Evolutionary conservation across 495 filamentous ascomycete species (phyloP).

Genomic region (Xylaria acuta): DNA sequence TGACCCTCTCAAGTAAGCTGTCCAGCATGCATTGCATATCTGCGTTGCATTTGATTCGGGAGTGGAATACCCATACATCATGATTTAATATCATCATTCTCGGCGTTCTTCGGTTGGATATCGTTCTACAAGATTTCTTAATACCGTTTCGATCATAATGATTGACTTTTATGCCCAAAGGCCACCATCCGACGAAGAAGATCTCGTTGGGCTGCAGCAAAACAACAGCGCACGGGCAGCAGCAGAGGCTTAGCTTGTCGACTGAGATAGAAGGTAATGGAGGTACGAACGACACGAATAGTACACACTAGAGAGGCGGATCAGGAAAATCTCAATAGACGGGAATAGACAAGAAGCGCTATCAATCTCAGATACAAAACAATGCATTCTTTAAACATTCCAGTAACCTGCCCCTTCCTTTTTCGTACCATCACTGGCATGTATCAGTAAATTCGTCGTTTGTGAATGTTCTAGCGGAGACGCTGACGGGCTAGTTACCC

Average conservation of each 20-base stretch:
- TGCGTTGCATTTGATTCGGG: conserved; percentile 26
- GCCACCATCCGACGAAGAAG: conserved; percentile 22
- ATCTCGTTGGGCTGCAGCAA: conserved; percentile 1
- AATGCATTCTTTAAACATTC: conserved; percentile 11
- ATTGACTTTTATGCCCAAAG: conserved; percentile 27
- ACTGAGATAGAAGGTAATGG: conserved; percentile 10
- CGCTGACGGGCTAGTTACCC: not conserved
- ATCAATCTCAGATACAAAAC: not conserved
- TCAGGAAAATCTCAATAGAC: conserved; percentile 21
- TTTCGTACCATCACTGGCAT: not conserved
- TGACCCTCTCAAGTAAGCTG: conserved; percentile 61
- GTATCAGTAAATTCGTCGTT: too few species aligned
- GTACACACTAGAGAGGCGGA: conserved; percentile 2
- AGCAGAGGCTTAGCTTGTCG: conserved; percentile 11
- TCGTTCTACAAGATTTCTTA: conserved; percentile 24
- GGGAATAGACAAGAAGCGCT: conserved; percentile 11
- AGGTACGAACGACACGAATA: conserved; percentile 12
- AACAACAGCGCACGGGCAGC: conserved; percentile 15
- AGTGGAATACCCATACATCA: conserved; percentile 22
- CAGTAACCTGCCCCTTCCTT: not conserved
- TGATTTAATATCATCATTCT: conserved; percentile 32
- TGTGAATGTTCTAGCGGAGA: not conserved
- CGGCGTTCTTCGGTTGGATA: conserved; percentile 19
- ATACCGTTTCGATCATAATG: conserved; percentile 27
- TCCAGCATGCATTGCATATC: conserved; percentile 23